Evolutionary conservation across 148 eudicot genomes (phyloP).

Genomic region (Simmondsia chinensis): DNA sequence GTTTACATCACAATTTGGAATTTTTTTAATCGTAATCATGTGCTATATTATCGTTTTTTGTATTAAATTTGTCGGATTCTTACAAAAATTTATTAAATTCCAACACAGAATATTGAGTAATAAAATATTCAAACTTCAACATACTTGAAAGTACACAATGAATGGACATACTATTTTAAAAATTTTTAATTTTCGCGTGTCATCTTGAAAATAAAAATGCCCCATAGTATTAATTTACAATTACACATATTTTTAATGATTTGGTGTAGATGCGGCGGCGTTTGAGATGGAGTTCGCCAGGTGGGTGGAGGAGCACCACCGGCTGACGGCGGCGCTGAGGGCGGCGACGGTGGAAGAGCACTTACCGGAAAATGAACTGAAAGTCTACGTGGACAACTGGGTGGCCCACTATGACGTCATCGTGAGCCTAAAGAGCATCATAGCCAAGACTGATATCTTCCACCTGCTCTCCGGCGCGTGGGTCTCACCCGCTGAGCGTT

Average conservation of each 20-base stretch:
- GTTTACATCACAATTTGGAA: too few species aligned
- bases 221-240: not conserved
- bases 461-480: slow-evolving; percentile 50
- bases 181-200: too few species aligned
- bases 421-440: slow-evolving; percentile 30
- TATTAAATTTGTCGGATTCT: too few species aligned
- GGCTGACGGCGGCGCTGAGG: slow-evolving; percentile 32
- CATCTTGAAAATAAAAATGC: slow-evolving; percentile 5
- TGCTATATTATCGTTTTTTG: too few species aligned
- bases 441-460: slow-evolving; percentile 39
- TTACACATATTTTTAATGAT: not conserved
- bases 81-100: too few species aligned
- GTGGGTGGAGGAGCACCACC: slow-evolving; percentile 45
- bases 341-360: slow-evolving; percentile 39
- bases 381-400: slow-evolving; percentile 30
- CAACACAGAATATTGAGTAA: too few species aligned
- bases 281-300: slow-evolving; percentile 44
- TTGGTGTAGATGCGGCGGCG: slow-evolving; percentile 29
- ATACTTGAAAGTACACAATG: too few species aligned
- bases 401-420: slow-evolving; percentile 42
- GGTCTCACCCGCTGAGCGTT: slow-evolving; percentile 47
- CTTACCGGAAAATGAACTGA: slow-evolving; percentile 40
- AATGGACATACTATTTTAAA: too few species aligned
- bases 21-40: too few species aligned
- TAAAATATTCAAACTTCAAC: too few species aligned